Conservation (phyloP, 257 asterid species). For the Solanum appendiculatum region DNA sequence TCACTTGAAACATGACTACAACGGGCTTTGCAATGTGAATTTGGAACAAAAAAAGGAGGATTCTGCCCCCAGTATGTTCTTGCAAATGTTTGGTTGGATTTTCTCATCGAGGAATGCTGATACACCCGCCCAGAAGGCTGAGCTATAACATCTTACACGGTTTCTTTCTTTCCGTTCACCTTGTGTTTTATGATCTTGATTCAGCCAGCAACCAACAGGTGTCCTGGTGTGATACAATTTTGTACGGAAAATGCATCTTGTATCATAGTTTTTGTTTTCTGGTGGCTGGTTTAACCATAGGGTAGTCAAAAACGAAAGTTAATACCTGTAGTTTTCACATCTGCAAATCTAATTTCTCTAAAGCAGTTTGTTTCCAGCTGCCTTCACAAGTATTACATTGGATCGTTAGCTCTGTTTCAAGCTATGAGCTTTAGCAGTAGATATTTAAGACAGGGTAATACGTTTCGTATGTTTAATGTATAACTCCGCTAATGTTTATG, state of each 20-base stretch:
- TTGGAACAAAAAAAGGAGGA: background rate
- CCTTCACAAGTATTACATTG: background rate
- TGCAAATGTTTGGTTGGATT: conserved; percentile 41
- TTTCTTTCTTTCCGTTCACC: background rate
- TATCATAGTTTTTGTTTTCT: background rate
- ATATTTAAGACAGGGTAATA: background rate
- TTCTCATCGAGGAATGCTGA: conserved; percentile 18
- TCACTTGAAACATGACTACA: conserved; percentile 71
- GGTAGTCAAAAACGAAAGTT: background rate
- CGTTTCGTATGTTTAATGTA: background rate
- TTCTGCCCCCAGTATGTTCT: conserved; percentile 18
- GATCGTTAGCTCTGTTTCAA: too few species aligned
- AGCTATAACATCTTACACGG: conserved; percentile 25
- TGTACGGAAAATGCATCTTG: background rate
- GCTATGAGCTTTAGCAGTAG: background rate
- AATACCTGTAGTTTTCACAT: background rate
- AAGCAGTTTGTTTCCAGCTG: background rate
- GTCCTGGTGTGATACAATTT: background rate
- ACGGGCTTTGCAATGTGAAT: conserved; percentile 39
- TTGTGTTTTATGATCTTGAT: background rate
- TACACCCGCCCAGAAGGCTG: conserved; percentile 24
- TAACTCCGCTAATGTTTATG: background rate
- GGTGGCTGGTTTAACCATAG: background rate
- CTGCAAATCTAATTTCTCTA: background rate
- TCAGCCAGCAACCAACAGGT: background rate